phyloP scores from a whole-genome alignment of 768 basidiomycete species.

The button mushroom (Agaricus bisporus) region DNA sequence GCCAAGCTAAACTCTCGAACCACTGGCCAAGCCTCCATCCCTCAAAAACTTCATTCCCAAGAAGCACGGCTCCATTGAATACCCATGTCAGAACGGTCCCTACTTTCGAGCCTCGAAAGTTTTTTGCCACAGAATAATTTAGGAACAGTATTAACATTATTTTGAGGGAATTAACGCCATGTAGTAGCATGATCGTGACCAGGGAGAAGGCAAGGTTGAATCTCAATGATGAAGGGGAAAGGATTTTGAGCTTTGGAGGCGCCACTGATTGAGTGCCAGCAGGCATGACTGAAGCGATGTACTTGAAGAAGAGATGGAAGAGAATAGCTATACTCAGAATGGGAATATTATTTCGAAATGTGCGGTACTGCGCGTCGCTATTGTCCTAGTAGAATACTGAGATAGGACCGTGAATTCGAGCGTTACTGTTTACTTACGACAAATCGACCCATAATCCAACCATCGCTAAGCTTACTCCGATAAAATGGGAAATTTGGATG shows the following conservation, averaged over 20 bases:
- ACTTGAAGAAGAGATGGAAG: conserved; percentile 53
- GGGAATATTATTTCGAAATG: conserved; percentile 77
- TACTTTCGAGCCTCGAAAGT: conserved; percentile 32
- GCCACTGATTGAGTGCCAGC: conserved; percentile 9
- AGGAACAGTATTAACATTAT: conserved; percentile 60
- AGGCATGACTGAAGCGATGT: conserved; percentile 33
- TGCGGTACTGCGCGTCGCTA: conserved; percentile 86
- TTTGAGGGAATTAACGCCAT: conserved; percentile 79
- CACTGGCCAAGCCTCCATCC: conserved; percentile 69
- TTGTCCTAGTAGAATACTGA: conserved; percentile 58
- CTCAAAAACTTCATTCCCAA: conserved; percentile 65
- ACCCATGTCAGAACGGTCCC: conserved; percentile 63
- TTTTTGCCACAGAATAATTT: conserved; percentile 65
- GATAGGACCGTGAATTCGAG: not conserved
- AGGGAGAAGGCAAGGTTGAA: conserved; percentile 59
- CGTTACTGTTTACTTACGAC: conserved; percentile 48
- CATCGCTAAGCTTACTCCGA: conserved; percentile 47
- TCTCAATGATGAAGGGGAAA: conserved; percentile 34
- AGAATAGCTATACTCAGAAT: conserved; percentile 43
- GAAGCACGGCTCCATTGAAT: conserved; percentile 70
- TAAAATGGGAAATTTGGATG: conserved; percentile 73
- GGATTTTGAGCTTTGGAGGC: conserved; percentile 13
- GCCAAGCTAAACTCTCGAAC: conserved; percentile 42
- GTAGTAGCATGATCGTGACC: conserved; percentile 63
- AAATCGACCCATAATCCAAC: conserved; percentile 79